Evolutionary conservation across 768 basidiomycete species (phyloP), one percentile per base, ranked within the genome.

Genomic region (Collybia nuda): DNA sequence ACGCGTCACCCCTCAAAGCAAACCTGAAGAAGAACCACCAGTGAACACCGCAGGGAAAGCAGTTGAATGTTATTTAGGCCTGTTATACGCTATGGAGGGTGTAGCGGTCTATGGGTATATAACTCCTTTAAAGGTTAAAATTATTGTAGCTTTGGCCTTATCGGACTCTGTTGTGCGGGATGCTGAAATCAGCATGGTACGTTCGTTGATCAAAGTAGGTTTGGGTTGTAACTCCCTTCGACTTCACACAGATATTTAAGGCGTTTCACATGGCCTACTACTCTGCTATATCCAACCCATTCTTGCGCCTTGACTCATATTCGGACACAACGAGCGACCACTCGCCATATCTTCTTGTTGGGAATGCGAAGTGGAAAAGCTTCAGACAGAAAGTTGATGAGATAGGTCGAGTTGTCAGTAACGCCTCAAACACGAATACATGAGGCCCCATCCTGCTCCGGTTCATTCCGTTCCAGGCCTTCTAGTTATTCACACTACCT

Each of bases 31-130:
- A 41, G 41, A 17, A 39, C 36, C 44, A 44, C 40, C 55, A 78
- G 77, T 77, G 38, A 67, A 61, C 63, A 72, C 76, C 52, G 78
- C 76, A 15, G 74, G 74, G 23, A 92, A 90, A 66, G 71, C 79
- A 3, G 74, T 73, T 4, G 92, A 95, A 28, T 86, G 87, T 62
- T 96, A 94, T 62, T 77, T 93, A 32, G 93, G 92, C 5, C 73
- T 95, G 48, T 69, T 96, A 21, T 93, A 91, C 65, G 79, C 86
- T n/a, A 87, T 95, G 77, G 93, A 96, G 68, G 93, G 95, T 57
- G 87, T 91, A 44, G 92, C 90, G 2, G 90, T 93, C 35, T 95
- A 95, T 66, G 93, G 93, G 36, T 96, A 93, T 68, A 81, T 93
- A 44, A 93, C 91, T 8, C 90, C 93, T 11, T 72, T 91, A 53